phyloP scores from a whole-genome alignment of 164 flowering plant species.

The Vitis amurensis region DNA sequence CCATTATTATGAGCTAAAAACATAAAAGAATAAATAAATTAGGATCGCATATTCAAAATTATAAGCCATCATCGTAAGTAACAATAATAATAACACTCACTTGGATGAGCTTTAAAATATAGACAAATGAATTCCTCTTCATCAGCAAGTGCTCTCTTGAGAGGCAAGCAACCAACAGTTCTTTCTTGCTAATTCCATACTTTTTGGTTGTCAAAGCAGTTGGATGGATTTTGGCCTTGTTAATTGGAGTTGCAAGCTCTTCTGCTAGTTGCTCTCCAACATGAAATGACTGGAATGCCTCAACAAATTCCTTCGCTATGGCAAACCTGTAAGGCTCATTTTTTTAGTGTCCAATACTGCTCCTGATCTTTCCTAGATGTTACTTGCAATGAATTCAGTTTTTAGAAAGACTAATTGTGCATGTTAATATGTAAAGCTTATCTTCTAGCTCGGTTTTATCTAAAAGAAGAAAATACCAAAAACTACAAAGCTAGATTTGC shows the following conservation, averaged over 20 bases:
- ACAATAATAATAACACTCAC: slow-evolving; percentile 18
- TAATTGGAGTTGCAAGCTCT: slow-evolving; percentile 35
- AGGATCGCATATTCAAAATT: not conserved
- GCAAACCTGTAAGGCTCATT: slow-evolving; percentile 31
- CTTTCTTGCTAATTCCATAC: slow-evolving; percentile 49
- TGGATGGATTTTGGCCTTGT: slow-evolving; percentile 31
- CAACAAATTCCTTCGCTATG: slow-evolving; percentile 30
- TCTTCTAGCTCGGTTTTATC: no score
- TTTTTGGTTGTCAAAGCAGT: slow-evolving; percentile 42
- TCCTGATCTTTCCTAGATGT: slow-evolving; percentile 54
- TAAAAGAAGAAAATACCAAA: no score
- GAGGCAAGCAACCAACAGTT: slow-evolving; percentile 53
- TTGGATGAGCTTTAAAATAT: slow-evolving; percentile 48
- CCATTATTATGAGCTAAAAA: slow-evolving; percentile 36
- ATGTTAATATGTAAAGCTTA: not conserved
- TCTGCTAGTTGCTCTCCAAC: slow-evolving; percentile 20
- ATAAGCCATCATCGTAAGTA: not conserved
- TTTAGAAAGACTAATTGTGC: not conserved
- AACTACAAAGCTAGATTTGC: not conserved
- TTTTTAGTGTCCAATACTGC: slow-evolving; percentile 32
- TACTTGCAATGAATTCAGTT: slow-evolving; percentile 20
- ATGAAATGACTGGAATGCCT: slow-evolving; percentile 30
- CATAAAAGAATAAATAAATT: not conserved
- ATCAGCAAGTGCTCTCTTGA: slow-evolving; percentile 33
- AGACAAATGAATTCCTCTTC: slow-evolving; percentile 54